Percentiles rank a stretch among this genome's conserved stretches.
phyloP scores from a whole-genome alignment of 192 early-diverging fungal species.

The Podila clonocystis region DNA sequence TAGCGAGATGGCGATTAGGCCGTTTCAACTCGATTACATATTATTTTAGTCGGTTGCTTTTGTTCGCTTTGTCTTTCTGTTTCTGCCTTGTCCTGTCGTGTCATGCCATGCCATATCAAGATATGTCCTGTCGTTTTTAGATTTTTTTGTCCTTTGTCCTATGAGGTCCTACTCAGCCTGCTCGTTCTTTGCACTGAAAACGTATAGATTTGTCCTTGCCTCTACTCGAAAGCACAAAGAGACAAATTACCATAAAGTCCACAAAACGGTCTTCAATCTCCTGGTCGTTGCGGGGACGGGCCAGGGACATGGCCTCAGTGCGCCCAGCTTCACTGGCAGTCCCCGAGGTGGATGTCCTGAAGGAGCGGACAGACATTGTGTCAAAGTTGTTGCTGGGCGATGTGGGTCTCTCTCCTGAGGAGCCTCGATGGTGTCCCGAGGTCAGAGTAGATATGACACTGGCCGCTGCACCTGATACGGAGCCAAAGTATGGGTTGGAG shows the following conservation, averaged over 20 bases:
- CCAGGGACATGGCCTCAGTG: constrained; percentile 16
- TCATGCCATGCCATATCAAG: too few relatives aligned
- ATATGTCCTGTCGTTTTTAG: too few relatives aligned
- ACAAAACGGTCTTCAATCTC: constrained; percentile 65
- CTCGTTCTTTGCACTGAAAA: too few relatives aligned
- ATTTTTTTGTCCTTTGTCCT: too few relatives aligned
- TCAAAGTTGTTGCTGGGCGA: constrained; percentile 45
- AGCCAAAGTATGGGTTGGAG: constrained; percentile 25
- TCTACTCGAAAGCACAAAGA: background rate
- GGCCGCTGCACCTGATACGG: constrained; percentile 35
- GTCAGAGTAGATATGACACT: constrained; percentile 27
- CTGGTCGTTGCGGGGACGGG: constrained; percentile 52
- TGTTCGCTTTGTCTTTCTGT: too few relatives aligned
- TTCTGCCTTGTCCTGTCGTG: too few relatives aligned
- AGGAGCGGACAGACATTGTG: constrained; percentile 36
- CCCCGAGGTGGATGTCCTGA: constrained; percentile 46
- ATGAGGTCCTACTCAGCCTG: too few relatives aligned
- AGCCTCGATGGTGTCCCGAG: constrained; percentile 36
- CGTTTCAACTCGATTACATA: background rate
- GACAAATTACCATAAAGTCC: constrained; percentile 60
- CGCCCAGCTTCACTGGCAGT: constrained; percentile 40
- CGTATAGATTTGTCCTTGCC: too few relatives aligned
- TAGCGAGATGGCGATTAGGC: background rate
- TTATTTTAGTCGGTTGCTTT: too few relatives aligned
- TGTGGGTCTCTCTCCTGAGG: constrained; percentile 41